A percentile compares a stretch with the other conserved stretches of the same genome.
phyloP scores from a whole-genome alignment of 345 rosid genomes.

The Jatropha curcas region DNA sequence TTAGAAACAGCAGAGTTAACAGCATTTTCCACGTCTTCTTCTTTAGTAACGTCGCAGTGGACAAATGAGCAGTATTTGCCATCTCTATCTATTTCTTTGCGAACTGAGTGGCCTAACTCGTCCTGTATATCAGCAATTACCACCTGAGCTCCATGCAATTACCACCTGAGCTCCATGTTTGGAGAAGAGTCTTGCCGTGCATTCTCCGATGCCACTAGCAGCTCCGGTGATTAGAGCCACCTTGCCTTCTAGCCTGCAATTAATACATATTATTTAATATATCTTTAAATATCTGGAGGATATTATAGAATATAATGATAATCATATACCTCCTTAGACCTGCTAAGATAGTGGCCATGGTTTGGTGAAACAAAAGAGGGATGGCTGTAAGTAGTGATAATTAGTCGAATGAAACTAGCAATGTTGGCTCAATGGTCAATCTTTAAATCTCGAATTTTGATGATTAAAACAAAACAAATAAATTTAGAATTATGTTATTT shows the following conservation, averaged over 20 bases:
- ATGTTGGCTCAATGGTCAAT: no score
- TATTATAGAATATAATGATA: neutral
- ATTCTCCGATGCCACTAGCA: constrained; percentile 34
- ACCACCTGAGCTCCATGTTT: constrained; percentile 37
- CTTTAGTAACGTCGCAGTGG: constrained; percentile 41
- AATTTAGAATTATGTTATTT: no score
- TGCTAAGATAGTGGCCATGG: neutral
- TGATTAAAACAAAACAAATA: no score
- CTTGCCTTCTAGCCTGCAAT: constrained; percentile 36
- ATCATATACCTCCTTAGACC: neutral
- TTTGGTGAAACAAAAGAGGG: no score
- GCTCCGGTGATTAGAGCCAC: constrained; percentile 41
- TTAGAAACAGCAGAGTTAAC: constrained; percentile 32
- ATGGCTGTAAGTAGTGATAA: no score
- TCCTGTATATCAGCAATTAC: constrained; percentile 34
- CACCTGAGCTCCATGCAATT: no score
- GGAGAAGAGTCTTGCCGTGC: constrained; percentile 25
- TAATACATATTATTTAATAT: neutral
- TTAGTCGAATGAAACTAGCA: no score
- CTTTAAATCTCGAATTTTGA: no score
- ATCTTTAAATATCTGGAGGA: no score
- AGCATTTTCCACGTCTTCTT: constrained; percentile 25
- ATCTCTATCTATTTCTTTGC: constrained; percentile 23
- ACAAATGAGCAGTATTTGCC: constrained; percentile 28
- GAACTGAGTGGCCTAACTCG: constrained; percentile 25